phyloP scores from a whole-genome alignment of 176 grass and related monocot species.

The Areca catechu region DNA sequence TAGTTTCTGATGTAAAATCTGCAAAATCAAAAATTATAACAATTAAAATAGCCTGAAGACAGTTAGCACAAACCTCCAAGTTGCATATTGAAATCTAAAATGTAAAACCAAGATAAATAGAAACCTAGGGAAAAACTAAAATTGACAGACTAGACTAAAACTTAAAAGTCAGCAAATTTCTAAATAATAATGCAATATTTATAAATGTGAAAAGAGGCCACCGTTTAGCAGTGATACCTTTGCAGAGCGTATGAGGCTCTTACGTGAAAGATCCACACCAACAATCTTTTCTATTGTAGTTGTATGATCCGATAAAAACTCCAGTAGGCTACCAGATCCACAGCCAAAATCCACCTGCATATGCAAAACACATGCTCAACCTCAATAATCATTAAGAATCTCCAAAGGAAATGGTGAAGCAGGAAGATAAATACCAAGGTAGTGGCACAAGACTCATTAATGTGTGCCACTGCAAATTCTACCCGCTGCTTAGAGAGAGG shows the following conservation, averaged over 20 bases:
- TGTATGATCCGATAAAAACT: slow-evolving; percentile 76
- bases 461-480: slow-evolving; percentile 61
- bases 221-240: slow-evolving; percentile 39
- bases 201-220: background rate
- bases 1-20: slow-evolving; percentile 75
- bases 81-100: too few species aligned
- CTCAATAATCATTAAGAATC: slow-evolving; percentile 2
- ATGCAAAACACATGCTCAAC: background rate
- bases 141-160: too few species aligned
- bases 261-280: slow-evolving; percentile 84
- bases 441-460: slow-evolving; percentile 68
- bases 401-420: slow-evolving; percentile 8
- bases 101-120: too few species aligned
- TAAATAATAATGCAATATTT: too few species aligned
- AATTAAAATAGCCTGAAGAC: slow-evolving; percentile 3
- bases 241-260: slow-evolving; percentile 66
- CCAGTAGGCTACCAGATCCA: slow-evolving; percentile 87
- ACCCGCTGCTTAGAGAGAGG: slow-evolving; percentile 89
- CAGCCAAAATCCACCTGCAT: slow-evolving; percentile 93
- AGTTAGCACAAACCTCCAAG: too few species aligned
- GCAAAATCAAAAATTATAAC: slow-evolving; percentile 6
- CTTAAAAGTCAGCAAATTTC: too few species aligned
- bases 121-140: too few species aligned
- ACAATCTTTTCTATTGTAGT: slow-evolving; percentile 68
- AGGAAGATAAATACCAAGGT: slow-evolving; percentile 39